phyloP scores from a whole-genome alignment of 2,329 filamentous ascomycete genomes.

The Cercospora zeina region DNA sequence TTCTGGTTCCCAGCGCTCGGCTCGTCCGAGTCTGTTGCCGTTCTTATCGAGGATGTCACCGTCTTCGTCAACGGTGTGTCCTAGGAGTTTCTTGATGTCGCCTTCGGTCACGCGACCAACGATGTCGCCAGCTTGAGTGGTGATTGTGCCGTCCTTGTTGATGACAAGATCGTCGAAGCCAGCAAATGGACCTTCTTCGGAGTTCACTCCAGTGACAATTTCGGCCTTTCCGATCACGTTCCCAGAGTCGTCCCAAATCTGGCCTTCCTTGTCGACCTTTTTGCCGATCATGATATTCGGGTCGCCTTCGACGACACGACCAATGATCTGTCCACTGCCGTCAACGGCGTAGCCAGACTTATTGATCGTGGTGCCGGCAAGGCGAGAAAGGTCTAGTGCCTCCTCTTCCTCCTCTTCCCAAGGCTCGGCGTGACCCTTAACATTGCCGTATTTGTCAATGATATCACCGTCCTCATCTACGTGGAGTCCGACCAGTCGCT shows the following conservation, averaged over 20 bases:
- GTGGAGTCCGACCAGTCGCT: conserved; percentile 68
- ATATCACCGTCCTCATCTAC: conserved; percentile 85
- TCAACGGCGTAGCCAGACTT: conserved; percentile 64
- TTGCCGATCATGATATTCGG: conserved; percentile 58
- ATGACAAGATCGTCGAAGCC: conserved; percentile 60
- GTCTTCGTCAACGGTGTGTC: conserved; percentile 54
- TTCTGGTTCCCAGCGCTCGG: conserved; percentile 55
- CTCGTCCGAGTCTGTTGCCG: conserved; percentile 55
- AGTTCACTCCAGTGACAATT: conserved; percentile 52
- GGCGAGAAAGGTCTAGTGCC: conserved; percentile 58
- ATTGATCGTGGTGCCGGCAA: conserved; percentile 64
- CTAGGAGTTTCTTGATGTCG: conserved; percentile 54
- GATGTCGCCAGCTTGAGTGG: conserved; percentile 49
- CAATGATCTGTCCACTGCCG: conserved; percentile 58
- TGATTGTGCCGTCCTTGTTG: conserved; percentile 59
- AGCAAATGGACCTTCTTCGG: conserved; percentile 59
- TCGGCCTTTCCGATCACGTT: conserved; percentile 62
- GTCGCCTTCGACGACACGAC: conserved; percentile 60
- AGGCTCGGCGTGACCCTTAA: conserved; percentile 61
- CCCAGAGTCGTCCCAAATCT: conserved; percentile 64
- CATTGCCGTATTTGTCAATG: conserved; percentile 69
- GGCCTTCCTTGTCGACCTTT: conserved; percentile 63
- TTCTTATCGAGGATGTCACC: conserved; percentile 57
- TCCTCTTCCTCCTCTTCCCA: conserved; percentile 53
- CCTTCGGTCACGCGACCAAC: conserved; percentile 54